Evolutionary conservation across 2,329 filamentous ascomycete genomes (phyloP), one percentile per base, ranked within the genome.

Genomic region (Exophiala calicioides): DNA sequence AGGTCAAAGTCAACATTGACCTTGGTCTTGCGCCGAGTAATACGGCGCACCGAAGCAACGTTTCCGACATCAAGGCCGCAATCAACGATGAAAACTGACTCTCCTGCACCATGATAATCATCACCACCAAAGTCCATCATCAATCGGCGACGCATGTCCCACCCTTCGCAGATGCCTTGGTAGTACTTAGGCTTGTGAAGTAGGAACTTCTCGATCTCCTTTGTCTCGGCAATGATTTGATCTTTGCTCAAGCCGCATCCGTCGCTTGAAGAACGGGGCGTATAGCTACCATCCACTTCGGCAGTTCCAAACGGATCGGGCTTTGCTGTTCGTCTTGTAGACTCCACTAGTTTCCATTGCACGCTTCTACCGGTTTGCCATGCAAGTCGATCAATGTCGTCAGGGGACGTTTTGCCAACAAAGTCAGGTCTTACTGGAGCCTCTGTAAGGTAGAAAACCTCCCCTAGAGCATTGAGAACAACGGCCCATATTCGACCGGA

Each of bases 81-180:
- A 24, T 81, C 76, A 35, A 96, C 76, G 2, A 95, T 77, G 19
- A 94, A 75, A 29, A 95, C 72, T 12, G 76, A 78, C 66, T 96
- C 91, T 15, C 90, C 90, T 19, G 83, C 84, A 37, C 83, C 80
- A 44, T 80, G 73, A n/a, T 81, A 80, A 67, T 93, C 86, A 56
- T 90, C 88, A 15, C 81, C 82, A 30, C 86, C 86, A 68, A 96
- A 97, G 62, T 98, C 93, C 2, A 95, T 88, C 59, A 93, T 85
- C 2, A 97, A 72, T 52, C 75, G 82, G 50, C 90, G 81, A 42
- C 82, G 82, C 90, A 97, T 97, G 61, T 97, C 88, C 91, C 93
- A 97, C 2, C 86, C 86, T 47, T 86, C 72, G 61, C 87, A 97
- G 1, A 81, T 74, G 59, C 83, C 84, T 16, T 84, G 82, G 64